Conservation (phyloP, 768 basidiomycete species). For the Exidia glandulosa region DNA sequence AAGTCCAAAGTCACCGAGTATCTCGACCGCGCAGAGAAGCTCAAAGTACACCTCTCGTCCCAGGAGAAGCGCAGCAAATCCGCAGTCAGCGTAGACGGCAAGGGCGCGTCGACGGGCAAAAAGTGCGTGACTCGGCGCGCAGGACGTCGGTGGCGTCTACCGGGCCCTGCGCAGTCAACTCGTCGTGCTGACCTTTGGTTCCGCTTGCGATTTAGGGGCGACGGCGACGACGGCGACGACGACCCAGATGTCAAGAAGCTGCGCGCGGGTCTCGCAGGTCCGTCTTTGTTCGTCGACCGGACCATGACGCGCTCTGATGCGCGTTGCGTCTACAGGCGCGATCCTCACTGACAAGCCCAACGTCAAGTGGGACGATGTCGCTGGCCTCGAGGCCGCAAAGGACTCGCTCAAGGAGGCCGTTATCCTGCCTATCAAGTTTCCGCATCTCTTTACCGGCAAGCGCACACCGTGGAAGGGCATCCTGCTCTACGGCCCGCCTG, state of each 20-base stretch:
- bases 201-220: neutral
- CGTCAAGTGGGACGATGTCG: conserved; percentile 97
- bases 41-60: conserved; percentile 69
- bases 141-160: too few relatives aligned
- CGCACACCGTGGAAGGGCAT: conserved; percentile 97
- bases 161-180: too few relatives aligned
- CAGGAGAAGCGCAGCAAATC: conserved; percentile 39
- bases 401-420: conserved; percentile 96
- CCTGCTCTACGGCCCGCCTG: conserved; percentile 91
- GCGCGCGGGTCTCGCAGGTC: conserved; percentile 68
- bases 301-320: neutral
- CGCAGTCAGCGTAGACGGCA: conserved; percentile 41
- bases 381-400: conserved; percentile 90
- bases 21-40: conserved; percentile 77
- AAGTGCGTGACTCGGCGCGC: conserved; percentile 29
- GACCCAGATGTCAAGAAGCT: conserved; percentile 96
- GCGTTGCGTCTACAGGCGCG: conserved; percentile 40
- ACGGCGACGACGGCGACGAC: conserved; percentile 49
- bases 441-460: conserved; percentile 96
- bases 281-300: neutral
- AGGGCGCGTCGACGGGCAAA: conserved; percentile 22
- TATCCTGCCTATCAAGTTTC: conserved; percentile 99
- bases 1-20: conserved; percentile 85
- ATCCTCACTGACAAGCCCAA: conserved; percentile 92
- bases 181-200: conserved; percentile 5